Conservation (phyloP, 306 rosid species). For the Begonia fuchsioides region DNA sequence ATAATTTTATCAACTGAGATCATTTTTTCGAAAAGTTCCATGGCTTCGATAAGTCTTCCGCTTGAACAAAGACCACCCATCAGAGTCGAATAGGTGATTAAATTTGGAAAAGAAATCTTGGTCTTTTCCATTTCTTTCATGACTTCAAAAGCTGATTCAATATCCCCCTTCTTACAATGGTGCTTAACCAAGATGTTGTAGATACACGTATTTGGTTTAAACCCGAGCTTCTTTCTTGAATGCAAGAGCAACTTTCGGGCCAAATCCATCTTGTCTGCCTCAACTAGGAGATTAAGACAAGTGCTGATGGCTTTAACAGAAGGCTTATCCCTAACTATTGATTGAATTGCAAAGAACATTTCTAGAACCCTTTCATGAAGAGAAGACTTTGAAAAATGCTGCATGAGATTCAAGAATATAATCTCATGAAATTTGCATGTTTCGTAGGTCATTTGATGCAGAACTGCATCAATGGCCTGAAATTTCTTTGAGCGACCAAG, state of each 20-base stretch:
- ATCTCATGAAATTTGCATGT: constrained; percentile 79
- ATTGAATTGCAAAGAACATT: constrained; percentile 41
- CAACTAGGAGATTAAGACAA: constrained; percentile 67
- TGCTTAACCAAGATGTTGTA: constrained; percentile 75
- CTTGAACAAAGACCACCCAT: constrained; percentile 59
- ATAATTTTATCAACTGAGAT: constrained; percentile 38
- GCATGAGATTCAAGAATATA: constrained; percentile 66
- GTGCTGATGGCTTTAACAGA: constrained; percentile 66
- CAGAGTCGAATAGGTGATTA: constrained; percentile 69
- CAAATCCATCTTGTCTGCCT: constrained; percentile 48
- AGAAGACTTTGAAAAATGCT: constrained; percentile 45
- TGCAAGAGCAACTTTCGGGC: constrained; percentile 48
- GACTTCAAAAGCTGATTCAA: constrained; percentile 68
- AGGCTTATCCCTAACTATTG: constrained; percentile 57
- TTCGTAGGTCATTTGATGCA: constrained; percentile 75
- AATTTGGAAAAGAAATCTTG: constrained; percentile 45
- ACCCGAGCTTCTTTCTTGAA: constrained; percentile 31
- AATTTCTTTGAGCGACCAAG: constrained; percentile 62
- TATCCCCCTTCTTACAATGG: constrained; percentile 66
- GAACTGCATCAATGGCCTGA: constrained; percentile 48
- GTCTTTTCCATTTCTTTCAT: constrained; percentile 54
- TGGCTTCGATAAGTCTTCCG: constrained; percentile 65
- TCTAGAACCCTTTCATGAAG: constrained; percentile 58
- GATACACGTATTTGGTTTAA: constrained; percentile 64
- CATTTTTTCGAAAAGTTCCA: constrained; percentile 75